Percentiles rank a stretch among this genome's conserved stretches.
Evolutionary conservation across 1,284 basidiomycete genomes (phyloP).

Genomic region (Cryptococcus wingfieldii): DNA sequence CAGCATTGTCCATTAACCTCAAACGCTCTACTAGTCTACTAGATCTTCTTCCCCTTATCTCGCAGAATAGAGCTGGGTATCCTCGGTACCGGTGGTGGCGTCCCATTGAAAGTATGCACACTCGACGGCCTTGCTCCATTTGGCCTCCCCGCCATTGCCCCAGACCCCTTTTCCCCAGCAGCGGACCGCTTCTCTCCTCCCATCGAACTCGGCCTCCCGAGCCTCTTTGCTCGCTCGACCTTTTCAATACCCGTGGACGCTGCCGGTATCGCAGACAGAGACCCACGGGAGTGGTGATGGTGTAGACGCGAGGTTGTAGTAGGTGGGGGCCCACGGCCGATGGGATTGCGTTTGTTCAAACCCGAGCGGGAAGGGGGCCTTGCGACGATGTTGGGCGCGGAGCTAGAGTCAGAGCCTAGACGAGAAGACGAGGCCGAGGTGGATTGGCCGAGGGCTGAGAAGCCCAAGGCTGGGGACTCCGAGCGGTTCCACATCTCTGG

Average conservation of each 20-base stretch:
- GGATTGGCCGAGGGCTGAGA: too few relatives aligned
- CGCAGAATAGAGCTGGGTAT: constrained; percentile 32
- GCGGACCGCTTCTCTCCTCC: constrained; percentile 18
- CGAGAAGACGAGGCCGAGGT: background rate
- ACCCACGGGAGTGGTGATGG: background rate
- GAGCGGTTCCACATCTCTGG: background rate
- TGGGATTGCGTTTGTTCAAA: constrained; percentile 4
- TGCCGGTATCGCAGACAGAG: background rate
- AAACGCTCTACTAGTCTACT: background rate
- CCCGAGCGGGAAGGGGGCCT: constrained; percentile 10
- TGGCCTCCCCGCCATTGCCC: constrained; percentile 6
- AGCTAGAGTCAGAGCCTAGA: background rate
- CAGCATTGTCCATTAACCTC: background rate
- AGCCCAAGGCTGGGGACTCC: background rate
- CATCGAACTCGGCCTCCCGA: constrained; percentile 18
- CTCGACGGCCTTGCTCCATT: constrained; percentile 24
- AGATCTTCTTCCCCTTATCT: constrained; percentile 6
- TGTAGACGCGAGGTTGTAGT: background rate
- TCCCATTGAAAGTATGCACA: constrained; percentile 28
- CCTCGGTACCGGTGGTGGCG: constrained; percentile 40
- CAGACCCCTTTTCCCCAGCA: constrained; percentile 18
- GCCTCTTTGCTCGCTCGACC: background rate
- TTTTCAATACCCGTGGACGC: background rate
- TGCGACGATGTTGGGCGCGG: constrained; percentile 3
- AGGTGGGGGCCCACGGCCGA: constrained; percentile 33